These are phyloP conservation scores for Ogataea trehaloabstinens DNA, from an alignment of 805 yeast species.

Conservation along the genomic window DNA sequence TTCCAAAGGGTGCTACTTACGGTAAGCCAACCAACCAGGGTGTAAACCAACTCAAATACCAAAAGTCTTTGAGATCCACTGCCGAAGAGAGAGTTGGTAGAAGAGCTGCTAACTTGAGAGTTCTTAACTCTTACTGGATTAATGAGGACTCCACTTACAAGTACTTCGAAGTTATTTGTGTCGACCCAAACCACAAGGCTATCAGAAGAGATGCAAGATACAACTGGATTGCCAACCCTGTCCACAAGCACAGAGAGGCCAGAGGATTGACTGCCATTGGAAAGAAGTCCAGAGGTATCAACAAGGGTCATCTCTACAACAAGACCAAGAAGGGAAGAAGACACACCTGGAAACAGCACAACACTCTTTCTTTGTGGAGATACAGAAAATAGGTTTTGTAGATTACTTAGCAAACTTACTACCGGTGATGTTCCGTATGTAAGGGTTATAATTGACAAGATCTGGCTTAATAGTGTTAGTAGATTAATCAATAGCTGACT, in stretches of 20 bases:
- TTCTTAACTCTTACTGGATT: constrained; percentile 99
- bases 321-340: constrained; percentile 98
- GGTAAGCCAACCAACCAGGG: constrained; percentile 99
- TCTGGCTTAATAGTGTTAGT: too few relatives aligned
- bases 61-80: constrained; percentile 94
- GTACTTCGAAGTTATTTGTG: constrained; percentile 96
- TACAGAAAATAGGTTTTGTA: constrained; percentile 72
- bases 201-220: constrained; percentile 97
- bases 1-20: constrained; percentile 99
- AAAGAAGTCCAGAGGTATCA: constrained; percentile 99
- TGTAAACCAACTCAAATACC: constrained; percentile 98
- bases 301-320: constrained; percentile 99
- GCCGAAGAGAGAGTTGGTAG: constrained; percentile 99
- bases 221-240: constrained; percentile 99
- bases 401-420: background rate
- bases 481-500: too few relatives aligned
- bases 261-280: constrained; percentile 99
- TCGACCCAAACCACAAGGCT: constrained; percentile 98
- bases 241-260: constrained; percentile 99
- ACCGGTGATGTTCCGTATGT: background rate
- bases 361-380: constrained; percentile 99
- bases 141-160: constrained; percentile 99
- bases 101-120: constrained; percentile 98
- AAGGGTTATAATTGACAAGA: background rate
- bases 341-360: constrained; percentile 99